Base-by-base conservation (phyloP, 768 basidiomycete genomes). In the Hericium rajendrae region DNA sequence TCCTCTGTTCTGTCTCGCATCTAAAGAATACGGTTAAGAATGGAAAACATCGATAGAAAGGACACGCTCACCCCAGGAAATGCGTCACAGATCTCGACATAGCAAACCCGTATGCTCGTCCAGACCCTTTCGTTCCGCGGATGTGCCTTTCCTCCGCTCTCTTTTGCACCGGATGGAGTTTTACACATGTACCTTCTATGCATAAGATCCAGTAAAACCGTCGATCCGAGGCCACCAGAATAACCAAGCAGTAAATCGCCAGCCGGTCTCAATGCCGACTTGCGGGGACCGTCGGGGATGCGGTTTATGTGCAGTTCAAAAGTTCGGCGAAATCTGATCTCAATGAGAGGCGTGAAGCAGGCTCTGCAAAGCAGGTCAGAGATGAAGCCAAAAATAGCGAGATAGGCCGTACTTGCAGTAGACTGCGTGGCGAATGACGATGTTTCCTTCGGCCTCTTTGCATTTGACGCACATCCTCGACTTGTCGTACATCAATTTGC, bases 211-310 rank as follows among this genome's bases (percentile, higher is more conserved):
- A 91, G 73, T 11, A 91, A 73, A 1, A 88, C 76, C 0, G 84
- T 82, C 0, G 90, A 89, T 4, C 86, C 84, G 1, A 89, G 74
- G 2, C 90, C 89, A 8, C 91, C 90, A n/a, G 89, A 91, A 58
- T 84, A 81, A 1, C 78, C 89, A 16, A 92, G 67, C 9, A 84
- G 70, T 4, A 92, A 71, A 57, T 84, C 82, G 51, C 88, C 88
- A 9, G 78, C 72, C 2, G 89, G 86, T 62, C 82, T 84, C 4
- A 88, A 72, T 11, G 75, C 74, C 53, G 79, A 82, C 38, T 81
- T 77, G 46, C 83, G 76, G 16, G 81, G 75, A 10, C 76, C 78
- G 61, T 81, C 76, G 13, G 78, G 71, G n/a, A 72, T 71, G 4
- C 73, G 70, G 59, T 88, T 88, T 48, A 90, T 74, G 11, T 69